phyloP scores from a whole-genome alignment of 2,329 filamentous ascomycete species.

The Aspergillus pseudoviridinutans region DNA sequence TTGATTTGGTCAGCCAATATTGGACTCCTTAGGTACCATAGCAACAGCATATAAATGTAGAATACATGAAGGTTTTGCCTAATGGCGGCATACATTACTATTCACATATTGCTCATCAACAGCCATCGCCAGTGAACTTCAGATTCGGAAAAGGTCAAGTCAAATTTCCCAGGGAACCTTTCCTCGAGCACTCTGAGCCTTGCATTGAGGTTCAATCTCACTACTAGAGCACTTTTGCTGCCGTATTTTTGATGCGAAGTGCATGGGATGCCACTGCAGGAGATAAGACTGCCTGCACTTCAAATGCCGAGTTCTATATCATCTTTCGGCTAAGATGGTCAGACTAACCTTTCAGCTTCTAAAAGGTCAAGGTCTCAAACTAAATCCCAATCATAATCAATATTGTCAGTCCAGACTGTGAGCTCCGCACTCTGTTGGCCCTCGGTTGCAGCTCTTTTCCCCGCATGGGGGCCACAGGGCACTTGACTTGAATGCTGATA shows the following conservation, averaged over 20 bases:
- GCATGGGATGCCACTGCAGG: not conserved
- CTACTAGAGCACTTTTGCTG: not conserved
- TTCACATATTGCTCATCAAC: not conserved
- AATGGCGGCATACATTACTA: not conserved
- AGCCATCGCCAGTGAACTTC: not conserved
- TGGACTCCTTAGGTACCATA: not conserved
- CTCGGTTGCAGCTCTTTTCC: not conserved
- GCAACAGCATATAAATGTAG: not conserved
- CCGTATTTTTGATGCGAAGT: not conserved
- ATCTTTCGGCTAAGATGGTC: not conserved
- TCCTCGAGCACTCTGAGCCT: not conserved
- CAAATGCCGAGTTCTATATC: not conserved
- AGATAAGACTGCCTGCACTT: not conserved
- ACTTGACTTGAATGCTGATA: not conserved
- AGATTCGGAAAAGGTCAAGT: no score
- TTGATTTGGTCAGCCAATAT: not conserved
- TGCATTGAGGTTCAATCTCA: not conserved
- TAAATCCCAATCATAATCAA: not conserved
- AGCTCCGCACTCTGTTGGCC: constrained; percentile 6
- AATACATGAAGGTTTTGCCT: not conserved
- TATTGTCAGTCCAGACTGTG: not conserved
- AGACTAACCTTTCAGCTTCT: not conserved
- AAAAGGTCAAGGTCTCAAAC: not conserved
- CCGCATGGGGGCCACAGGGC: not conserved
- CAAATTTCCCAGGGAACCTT: not conserved